Conservation (phyloP, 345 rosid species). For the Clausena lansium region DNA sequence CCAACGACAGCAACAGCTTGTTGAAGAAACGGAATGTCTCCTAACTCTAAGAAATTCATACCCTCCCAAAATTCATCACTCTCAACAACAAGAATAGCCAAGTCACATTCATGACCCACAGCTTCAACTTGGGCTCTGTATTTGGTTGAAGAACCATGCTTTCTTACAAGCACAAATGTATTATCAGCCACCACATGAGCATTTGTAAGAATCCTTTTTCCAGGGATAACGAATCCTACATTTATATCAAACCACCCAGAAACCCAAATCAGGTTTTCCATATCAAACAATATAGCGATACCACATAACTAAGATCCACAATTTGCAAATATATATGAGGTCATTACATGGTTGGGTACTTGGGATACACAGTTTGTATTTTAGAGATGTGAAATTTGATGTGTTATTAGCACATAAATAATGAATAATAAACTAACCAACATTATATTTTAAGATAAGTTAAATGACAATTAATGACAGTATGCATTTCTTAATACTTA, state of each 20-base stretch:
- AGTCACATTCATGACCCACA: constrained; percentile 84
- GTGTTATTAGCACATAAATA: no score
- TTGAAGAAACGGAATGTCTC: constrained; percentile 71
- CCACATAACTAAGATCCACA: not conserved
- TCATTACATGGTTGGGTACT: no score
- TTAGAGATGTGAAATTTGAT: no score
- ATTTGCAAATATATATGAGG: no score
- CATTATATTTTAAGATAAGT: no score
- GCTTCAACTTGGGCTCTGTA: constrained; percentile 66
- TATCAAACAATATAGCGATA: not conserved
- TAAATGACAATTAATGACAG: not conserved
- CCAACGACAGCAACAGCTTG: constrained; percentile 85
- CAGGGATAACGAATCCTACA: constrained; percentile 60
- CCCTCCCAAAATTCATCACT: constrained; percentile 63
- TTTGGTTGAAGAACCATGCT: constrained; percentile 77
- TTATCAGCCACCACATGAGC: constrained; percentile 91
- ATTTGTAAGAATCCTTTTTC: constrained; percentile 72
- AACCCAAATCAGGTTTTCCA: not conserved
- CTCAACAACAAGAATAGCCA: constrained; percentile 69
- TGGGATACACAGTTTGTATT: no score
- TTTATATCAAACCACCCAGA: not conserved
- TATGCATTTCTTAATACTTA: not conserved
- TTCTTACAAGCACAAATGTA: constrained; percentile 79
- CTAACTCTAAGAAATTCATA: constrained; percentile 66
- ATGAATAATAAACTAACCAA: no score